A percentile compares a stretch with the other conserved stretches of the same genome.
phyloP scores from a whole-genome alignment of 345 rosid species.

The Euphorbia lathyris region DNA sequence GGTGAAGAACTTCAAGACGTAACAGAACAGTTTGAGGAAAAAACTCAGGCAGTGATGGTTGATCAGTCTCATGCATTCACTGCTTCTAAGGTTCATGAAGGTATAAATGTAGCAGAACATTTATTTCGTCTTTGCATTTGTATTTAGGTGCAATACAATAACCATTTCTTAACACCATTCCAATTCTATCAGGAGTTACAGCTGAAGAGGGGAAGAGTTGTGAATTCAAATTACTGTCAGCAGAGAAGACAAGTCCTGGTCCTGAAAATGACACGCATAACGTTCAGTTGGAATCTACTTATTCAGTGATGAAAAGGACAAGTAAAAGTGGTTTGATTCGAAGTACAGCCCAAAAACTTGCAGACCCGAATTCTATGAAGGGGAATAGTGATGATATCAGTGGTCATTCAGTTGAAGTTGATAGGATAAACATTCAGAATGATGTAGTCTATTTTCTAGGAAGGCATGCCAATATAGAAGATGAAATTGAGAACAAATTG shows the following conservation, averaged over 20 bases:
- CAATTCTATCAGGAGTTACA: conserved; percentile 15
- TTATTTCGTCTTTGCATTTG: not conserved
- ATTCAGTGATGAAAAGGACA: conserved; percentile 16
- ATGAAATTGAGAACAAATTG: conserved; percentile 4
- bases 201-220: conserved; percentile 9
- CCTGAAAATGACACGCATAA: conserved; percentile 4
- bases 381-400: conserved; percentile 22
- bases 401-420: conserved; percentile 7
- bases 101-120: conserved; percentile 2
- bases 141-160: not conserved
- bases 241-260: conserved; percentile 4
- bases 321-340: conserved; percentile 10
- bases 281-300: too few species aligned
- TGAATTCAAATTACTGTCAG: conserved; percentile 9
- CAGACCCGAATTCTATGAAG: conserved; percentile 17
- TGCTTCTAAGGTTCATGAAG: conserved; percentile 8
- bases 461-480: not conserved
- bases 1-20: too few species aligned
- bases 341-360: conserved; percentile 17
- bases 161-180: not conserved
- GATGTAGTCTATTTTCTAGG: not conserved
- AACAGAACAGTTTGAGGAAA: too few species aligned
- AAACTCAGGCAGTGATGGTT: not conserved
- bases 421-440: conserved; percentile 10
- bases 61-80: not conserved